Conservation (phyloP, 805 yeast species). For the Lipomyces yamanashiensis region DNA sequence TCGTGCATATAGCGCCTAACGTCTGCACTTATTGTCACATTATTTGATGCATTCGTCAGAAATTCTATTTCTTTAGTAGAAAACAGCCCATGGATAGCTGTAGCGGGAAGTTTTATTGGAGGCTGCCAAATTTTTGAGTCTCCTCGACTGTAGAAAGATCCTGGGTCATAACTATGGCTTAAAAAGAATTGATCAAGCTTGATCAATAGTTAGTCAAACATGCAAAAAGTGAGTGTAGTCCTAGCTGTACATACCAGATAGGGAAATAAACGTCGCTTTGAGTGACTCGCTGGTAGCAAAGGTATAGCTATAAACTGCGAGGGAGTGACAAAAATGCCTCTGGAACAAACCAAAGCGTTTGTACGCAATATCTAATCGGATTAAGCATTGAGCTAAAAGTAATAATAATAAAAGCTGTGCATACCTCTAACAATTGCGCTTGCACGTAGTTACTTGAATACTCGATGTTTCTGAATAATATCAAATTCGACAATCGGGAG, state of each 20-base stretch:
- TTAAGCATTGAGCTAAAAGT: background rate
- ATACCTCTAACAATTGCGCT: conserved; percentile 31
- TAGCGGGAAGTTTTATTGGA: conserved; percentile 8
- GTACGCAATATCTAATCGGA: conserved; percentile 24
- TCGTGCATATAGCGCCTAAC: conserved; percentile 61
- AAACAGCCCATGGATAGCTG: conserved; percentile 3
- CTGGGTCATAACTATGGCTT: conserved; percentile 29
- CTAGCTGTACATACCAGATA: conserved; percentile 20
- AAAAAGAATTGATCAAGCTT: conserved; percentile 31
- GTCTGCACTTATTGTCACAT: conserved; percentile 54
- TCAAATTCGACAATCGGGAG: conserved; percentile 22
- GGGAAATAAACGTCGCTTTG: conserved; percentile 20
- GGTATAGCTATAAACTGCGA: conserved; percentile 29
- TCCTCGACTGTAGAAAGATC: background rate
- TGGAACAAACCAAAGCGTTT: conserved; percentile 13
- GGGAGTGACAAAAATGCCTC: conserved; percentile 21
- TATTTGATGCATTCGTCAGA: conserved; percentile 20
- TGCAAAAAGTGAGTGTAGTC: background rate
- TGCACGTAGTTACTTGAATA: conserved; percentile 31
- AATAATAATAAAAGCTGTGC: background rate
- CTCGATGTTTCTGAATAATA: conserved; percentile 28
- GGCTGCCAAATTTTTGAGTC: conserved; percentile 13
- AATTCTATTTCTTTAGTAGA: conserved; percentile 20
- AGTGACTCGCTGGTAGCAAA: conserved; percentile 1
- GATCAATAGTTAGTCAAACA: background rate